phyloP scores from a whole-genome alignment of 2,329 filamentous ascomycete genomes.

The Celoporthe dispersa region DNA sequence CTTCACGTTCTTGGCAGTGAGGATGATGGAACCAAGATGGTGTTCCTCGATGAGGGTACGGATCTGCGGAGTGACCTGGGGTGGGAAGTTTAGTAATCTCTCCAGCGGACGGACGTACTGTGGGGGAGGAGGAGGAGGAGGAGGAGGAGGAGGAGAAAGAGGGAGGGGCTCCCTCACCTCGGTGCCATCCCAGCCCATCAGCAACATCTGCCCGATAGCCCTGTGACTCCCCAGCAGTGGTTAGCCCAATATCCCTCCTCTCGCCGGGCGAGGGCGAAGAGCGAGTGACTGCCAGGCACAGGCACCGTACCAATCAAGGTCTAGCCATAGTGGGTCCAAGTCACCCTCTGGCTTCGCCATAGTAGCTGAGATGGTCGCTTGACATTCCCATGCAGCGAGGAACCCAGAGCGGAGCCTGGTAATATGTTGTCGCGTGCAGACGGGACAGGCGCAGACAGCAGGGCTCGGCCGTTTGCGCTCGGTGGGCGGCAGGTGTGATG shows the following conservation, averaged over 20 bases:
- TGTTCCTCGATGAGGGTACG: slow-evolving; percentile 79
- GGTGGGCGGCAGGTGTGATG: not conserved
- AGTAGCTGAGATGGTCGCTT: slow-evolving; percentile 15
- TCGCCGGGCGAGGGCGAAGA: not conserved
- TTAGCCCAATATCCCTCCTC: slow-evolving; percentile 31
- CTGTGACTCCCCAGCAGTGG: slow-evolving; percentile 47
- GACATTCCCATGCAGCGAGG: slow-evolving; percentile 18
- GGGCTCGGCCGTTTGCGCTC: not conserved
- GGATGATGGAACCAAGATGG: slow-evolving; percentile 84
- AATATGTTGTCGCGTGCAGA: slow-evolving; percentile 2
- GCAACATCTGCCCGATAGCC: slow-evolving; percentile 76
- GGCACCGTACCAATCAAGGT: slow-evolving; percentile 70
- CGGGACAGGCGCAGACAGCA: slow-evolving; percentile 8
- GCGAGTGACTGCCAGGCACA: slow-evolving; percentile 21
- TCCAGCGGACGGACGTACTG: not conserved
- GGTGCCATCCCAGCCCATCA: slow-evolving; percentile 86
- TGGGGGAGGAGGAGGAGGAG: not conserved
- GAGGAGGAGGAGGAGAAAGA: not conserved
- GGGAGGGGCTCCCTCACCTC: slow-evolving; percentile 53
- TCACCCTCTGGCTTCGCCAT: slow-evolving; percentile 51
- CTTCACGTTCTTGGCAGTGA: slow-evolving; percentile 85
- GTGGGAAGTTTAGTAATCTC: not conserved
- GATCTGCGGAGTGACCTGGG: slow-evolving; percentile 70
- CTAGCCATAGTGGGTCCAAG: slow-evolving; percentile 71
- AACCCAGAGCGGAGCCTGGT: not conserved